phyloP scores from a whole-genome alignment of 371 early-diverging fungal species.

The Mucor lusitanicus region DNA sequence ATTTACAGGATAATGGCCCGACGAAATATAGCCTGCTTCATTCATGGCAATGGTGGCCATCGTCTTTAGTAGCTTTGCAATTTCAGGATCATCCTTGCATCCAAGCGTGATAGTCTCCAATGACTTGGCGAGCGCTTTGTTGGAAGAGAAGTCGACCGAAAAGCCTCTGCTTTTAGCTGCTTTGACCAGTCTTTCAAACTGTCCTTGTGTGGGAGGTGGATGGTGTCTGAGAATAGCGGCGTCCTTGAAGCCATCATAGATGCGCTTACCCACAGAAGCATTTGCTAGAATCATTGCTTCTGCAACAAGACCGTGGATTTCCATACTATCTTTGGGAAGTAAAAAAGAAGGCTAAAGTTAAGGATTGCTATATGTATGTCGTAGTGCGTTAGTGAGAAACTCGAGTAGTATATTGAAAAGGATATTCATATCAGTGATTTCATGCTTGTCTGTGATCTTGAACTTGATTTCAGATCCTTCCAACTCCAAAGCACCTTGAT shows the following conservation, averaged over 20 bases:
- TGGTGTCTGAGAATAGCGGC: constrained; percentile 90
- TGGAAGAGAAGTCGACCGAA: constrained; percentile 66
- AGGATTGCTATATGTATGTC: constrained; percentile 17
- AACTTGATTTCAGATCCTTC: constrained; percentile 80
- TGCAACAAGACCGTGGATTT: constrained; percentile 95
- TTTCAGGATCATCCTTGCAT: constrained; percentile 53
- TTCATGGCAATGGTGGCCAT: constrained; percentile 84
- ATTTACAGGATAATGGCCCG: constrained; percentile 49
- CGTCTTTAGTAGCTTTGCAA: constrained; percentile 61
- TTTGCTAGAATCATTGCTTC: constrained; percentile 99
- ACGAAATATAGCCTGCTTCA: constrained; percentile 70
- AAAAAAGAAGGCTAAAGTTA: constrained; percentile 20
- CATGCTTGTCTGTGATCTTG: constrained; percentile 60
- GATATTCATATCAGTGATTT: constrained; percentile 66
- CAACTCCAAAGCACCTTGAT: constrained; percentile 70
- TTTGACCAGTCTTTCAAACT: constrained; percentile 69
- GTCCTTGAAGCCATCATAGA: constrained; percentile 78
- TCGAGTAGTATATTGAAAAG: constrained; percentile 29
- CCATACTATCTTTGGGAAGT: constrained; percentile 79
- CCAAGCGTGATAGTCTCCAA: constrained; percentile 41
- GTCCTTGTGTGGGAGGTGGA: constrained; percentile 66
- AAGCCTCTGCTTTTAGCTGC: constrained; percentile 67
- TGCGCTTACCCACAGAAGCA: constrained; percentile 86
- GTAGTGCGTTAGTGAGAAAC: constrained; percentile 41
- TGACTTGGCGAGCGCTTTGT: constrained; percentile 64